Base-by-base conservation (phyloP, 805 yeast species). In the Huiozyma naganishii region DNA sequence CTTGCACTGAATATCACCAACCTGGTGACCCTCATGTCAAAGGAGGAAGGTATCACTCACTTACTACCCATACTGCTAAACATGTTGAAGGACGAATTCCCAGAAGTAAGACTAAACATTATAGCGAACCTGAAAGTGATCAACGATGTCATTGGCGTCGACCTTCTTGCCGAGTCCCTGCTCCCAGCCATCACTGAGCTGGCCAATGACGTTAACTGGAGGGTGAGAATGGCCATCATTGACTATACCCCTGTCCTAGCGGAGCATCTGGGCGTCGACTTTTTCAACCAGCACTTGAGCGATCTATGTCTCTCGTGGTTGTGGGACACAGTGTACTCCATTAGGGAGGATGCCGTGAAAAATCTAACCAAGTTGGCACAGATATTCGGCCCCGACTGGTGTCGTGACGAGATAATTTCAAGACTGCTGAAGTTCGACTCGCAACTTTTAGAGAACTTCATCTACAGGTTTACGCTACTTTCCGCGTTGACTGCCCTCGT, bases 161-260 rank as follows among this genome's bases (percentile, higher is more conserved):
- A 83, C 53, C 69, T 84, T 48, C 72, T 92, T 51, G 81, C 95
- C 27, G 89, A 88, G 55, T 82, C 88, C 35, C 71, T 92, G 49
- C 72, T 92, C 52, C 99, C 99, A 3, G 97, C 98, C 3, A 90
- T 92, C 52, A 81, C 95, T 8, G 96, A 90, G 52, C 73, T 92
- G 52, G 97, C 98, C 8, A 89, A 88, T 60, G 98, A 92, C 67
- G 83, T 83, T 57, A 90, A 89, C 59, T 92, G 99, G 99, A 79
- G 99, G 59, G 97, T 92, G 29, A 79, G 97, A 61, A 73, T 92
- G 61, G 97, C 97, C 8, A 92, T 92, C 49, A 92, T 92, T 58
- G 95, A 92, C 62, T 92, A 92, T 67, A 87, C 89, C 52, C 99
- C 99, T 29, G 73, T 90, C 50, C 71, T 92, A 52, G 97, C 97